Evolutionary conservation across 148 eudicot species (phyloP), one percentile per base, ranked within the genome.

Genomic region (Mesembryanthemum crystallinum): DNA sequence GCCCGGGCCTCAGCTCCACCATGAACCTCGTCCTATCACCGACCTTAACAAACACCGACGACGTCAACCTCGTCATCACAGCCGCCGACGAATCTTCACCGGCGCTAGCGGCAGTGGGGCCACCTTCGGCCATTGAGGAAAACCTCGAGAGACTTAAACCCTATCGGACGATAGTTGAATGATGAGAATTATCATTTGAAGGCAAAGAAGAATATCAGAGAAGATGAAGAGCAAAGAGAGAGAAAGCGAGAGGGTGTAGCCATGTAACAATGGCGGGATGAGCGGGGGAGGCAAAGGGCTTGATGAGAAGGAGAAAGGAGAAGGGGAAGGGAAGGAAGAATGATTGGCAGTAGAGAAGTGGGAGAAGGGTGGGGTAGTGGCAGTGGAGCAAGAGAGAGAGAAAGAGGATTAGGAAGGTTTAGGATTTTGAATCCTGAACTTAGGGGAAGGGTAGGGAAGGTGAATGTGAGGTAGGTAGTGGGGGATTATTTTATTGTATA

Each of bases 11-110:
- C 49, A 95, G 76, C 83, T 89, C 99, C 75, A 95, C 92, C 37
- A 88, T 85, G 77, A 95, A 95, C 87, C 94, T 85, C 67, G 78
- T 83, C 49, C 97, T 80, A 27, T 82, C 97, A 5, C 91, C 94
- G 32, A 76, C 49, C 51, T 84, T 79, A 69, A 72, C 90, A 62
- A 71, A 82, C 21, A 87, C 76, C 55, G 96, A 80, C 77, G 49
- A 45, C 49, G 49, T 43, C 49, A 43, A 7, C 49, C 49, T 43
- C 49, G 49, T 10, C 49, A 10, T 82, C 70, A 83, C 32, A 67
- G 80, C 55, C 57, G 84, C 33, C 62, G 79, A 67, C 33, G 83
- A 73, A 14, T 77, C 78, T 12, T 74, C 87, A 33, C 67, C 84
- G 39, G 4, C 39, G 3, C 39, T 6, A 35, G 28, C 23, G 73